Base-by-base conservation (phyloP, 2,329 filamentous ascomycete genomes). In the Hypoxylon sp. region DNA sequence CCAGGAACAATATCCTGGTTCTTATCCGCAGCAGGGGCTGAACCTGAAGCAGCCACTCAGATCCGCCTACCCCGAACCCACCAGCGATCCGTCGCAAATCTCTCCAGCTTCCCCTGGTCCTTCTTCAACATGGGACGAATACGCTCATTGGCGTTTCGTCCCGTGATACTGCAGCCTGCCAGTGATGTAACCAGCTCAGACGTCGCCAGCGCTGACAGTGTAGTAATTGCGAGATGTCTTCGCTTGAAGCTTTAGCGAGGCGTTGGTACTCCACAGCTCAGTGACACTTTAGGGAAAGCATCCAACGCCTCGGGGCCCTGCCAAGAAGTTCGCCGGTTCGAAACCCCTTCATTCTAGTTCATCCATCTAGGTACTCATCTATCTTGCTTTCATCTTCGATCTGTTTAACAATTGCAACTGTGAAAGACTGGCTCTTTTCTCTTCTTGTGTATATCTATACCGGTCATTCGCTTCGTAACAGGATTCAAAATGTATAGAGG, bases 11-110 rank as follows among this genome's bases (percentile, higher is more conserved):
- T 8, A 70, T 67, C 64, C 65, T 29, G 17, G 57, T 42, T 44
- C 31, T n/a, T 46, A 60, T 63, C 65, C 53, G 65, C 61, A 58
- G 68, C 65, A 68, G 65, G 66, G 68, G 62, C 42, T 59, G 39
- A 66, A 69, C 55, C 68, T 71, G 68, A 71, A 71, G 66, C 68
- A 71, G 47, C 65, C 61, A 68, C 62, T 60, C 24, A 66, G 53
- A 68, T 58, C 61, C 67, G 44, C 24, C 13, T 22, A 33, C 53
- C 29, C 54, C 50, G 50, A 66, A 63, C 50, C 63, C 67, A 66
- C 67, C 53, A 42, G 35, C 46, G 63, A 63, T 66, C 67, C 60
- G 65, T 64, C 51, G 48, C 60, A 68, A 64, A 68, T 57, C 59
- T 50, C 52, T 35, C 52, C 42, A 51, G 46, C 51, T 48, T 35